Base-by-base conservation (phyloP, 805 yeast species). In the Vanderwaltozyma yarrowii region DNA sequence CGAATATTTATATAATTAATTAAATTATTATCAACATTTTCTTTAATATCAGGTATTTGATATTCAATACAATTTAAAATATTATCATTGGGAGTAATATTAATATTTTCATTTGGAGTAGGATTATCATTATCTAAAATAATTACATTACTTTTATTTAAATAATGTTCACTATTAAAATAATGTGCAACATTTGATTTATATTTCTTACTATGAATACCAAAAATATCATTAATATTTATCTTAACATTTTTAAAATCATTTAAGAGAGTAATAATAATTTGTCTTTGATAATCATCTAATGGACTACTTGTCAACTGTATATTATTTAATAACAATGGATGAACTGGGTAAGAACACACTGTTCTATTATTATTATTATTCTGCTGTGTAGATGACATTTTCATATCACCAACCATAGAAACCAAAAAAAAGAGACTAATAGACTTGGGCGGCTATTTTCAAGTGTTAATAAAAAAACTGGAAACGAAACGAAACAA, bases 221-320 rank as follows among this genome's bases (percentile, higher is more conserved):
- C 35, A 14, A 46, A 33, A 26, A 40, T 36, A 12, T 35, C 16
- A n/a, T 17, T 35, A 7, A 21, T n/a, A 27, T 26, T 15, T 19
- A 14, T 16, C 2, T 15, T 24, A 11, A 18, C 32, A 3, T 6
- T 33, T 19, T 17, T 16, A 9, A 8, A 13, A 25, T 29, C 14
- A 30, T 9, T 20, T 18, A 12, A 24, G 5, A 21, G 19, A 6
- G 26, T 20, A 3, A 51, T 43, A 34, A 58, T 50, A 34, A 41
- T 48, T n/a, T 53, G 35, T 32, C 62, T 37, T 41, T 58, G 62
- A 39, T 56, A 58, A 35, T 58, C 61, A 37, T 58, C 62, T 30
- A 52, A 25, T 4, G 61, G 56, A 21, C 47, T 46, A 12, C 36
- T 42, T 9, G 54, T 36, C 11, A 58, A 42, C 16, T 30, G 40